Percentiles rank a stretch among this genome's conserved stretches.
phyloP scores from a whole-genome alignment of 148 eudicot genomes.

The Silene conica region DNA sequence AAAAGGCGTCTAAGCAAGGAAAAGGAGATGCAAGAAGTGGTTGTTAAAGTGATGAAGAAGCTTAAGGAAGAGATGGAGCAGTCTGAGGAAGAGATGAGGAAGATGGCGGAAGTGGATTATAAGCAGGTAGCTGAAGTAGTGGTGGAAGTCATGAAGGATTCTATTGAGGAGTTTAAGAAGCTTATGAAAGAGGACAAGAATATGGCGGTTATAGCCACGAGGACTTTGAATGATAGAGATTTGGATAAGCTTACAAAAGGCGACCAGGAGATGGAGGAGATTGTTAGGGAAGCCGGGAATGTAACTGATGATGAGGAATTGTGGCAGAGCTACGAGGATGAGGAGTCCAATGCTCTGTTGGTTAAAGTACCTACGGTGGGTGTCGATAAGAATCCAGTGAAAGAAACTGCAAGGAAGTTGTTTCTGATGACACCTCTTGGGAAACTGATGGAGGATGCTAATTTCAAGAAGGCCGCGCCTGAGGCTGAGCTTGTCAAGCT shows the following conservation, averaged over 20 bases:
- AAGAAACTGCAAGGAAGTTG: slow-evolving; percentile 5
- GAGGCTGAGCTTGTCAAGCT: not conserved
- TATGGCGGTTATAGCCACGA: not conserved
- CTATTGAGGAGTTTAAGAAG: slow-evolving; percentile 1
- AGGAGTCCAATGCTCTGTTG: not conserved
- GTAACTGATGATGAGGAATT: not conserved
- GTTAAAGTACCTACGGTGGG: not conserved
- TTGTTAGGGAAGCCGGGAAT: not conserved
- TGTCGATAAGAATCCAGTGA: not conserved
- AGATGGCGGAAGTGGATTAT: not conserved
- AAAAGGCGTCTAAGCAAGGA: slow-evolving; percentile 2
- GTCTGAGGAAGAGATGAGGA: not conserved
- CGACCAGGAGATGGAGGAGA: not conserved
- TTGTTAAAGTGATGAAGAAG: slow-evolving; percentile 5
- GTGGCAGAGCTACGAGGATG: not conserved
- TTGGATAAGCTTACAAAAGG: not conserved
- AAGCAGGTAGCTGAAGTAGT: not conserved
- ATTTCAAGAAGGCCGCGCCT: slow-evolving; percentile 3
- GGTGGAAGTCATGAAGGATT: slow-evolving; percentile 4
- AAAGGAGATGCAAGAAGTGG: not conserved
- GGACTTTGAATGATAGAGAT: not conserved
- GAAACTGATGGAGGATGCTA: slow-evolving; percentile 6
- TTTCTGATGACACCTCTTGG: not conserved
- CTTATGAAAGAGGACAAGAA: slow-evolving; percentile 4
- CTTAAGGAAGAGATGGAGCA: slow-evolving; percentile 1